phyloP scores from a whole-genome alignment of 805 yeast species.

The Starmerella floricola region DNA sequence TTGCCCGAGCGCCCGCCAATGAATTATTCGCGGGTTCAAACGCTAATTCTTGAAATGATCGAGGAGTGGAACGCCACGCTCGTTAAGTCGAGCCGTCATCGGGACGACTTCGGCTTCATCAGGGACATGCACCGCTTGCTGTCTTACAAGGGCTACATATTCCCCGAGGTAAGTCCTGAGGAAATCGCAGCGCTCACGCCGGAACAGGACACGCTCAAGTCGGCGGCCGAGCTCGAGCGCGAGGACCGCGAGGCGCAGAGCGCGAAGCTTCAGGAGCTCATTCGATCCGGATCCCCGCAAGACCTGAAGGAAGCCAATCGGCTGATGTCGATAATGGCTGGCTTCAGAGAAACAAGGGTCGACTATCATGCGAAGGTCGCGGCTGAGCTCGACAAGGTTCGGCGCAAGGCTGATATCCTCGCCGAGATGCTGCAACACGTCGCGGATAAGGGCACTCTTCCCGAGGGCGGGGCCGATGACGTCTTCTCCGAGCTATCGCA shows the following conservation, averaged over 20 bases:
- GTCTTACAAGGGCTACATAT: slow-evolving; percentile 78
- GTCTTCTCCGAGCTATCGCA: slow-evolving; percentile 67
- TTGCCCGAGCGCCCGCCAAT: slow-evolving; percentile 93
- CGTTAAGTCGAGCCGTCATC: slow-evolving; percentile 77
- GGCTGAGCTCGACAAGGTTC: slow-evolving; percentile 71
- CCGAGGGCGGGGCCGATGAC: slow-evolving; percentile 42
- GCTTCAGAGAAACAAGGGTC: slow-evolving; percentile 70
- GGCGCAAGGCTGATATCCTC: slow-evolving; percentile 73
- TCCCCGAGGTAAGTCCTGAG: slow-evolving; percentile 82
- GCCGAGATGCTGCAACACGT: slow-evolving; percentile 64
- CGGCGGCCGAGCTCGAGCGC: slow-evolving; percentile 78
- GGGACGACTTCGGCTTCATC: slow-evolving; percentile 82
- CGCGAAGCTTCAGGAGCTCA: slow-evolving; percentile 89
- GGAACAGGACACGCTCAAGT: slow-evolving; percentile 54
- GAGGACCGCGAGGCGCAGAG: slow-evolving; percentile 89
- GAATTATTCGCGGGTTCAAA: slow-evolving; percentile 69
- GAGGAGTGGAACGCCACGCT: slow-evolving; percentile 97
- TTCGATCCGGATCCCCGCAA: slow-evolving; percentile 88
- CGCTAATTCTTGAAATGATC: slow-evolving; percentile 73
- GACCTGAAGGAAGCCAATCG: slow-evolving; percentile 94
- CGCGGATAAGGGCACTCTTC: slow-evolving; percentile 24
- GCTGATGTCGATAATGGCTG: slow-evolving; percentile 96
- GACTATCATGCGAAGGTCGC: slow-evolving; percentile 68
- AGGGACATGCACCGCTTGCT: slow-evolving; percentile 91
- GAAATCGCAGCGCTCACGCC: slow-evolving; percentile 92